These are phyloP conservation scores for Asterionellopsis glacialis DNA, from an alignment of 108 stramenopile species.

Conservation along the genomic window DNA sequence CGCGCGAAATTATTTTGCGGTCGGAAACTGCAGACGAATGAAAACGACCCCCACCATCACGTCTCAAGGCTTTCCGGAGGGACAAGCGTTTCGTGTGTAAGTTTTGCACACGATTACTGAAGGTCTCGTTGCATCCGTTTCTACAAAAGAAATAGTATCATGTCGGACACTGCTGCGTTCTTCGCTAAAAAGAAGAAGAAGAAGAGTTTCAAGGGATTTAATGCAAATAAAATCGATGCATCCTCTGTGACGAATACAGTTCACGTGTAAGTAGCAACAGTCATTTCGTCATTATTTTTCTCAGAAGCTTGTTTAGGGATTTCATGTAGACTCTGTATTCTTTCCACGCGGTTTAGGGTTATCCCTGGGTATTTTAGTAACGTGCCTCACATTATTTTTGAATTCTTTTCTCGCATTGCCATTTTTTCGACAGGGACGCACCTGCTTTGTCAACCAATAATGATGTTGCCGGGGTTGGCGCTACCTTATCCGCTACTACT, in stretches of 20 bases:
- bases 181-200: constrained; percentile 83
- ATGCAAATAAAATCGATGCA: constrained; percentile 86
- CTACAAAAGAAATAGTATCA: no score
- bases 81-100: no score
- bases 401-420: neutral
- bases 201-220: constrained; percentile 83
- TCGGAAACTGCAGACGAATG: no score
- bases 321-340: constrained; percentile 2
- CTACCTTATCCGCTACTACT: constrained; percentile 2
- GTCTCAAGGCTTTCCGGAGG: no score
- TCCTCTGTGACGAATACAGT: constrained; percentile 46
- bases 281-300: neutral
- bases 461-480: constrained; percentile 11
- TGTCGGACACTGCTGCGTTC: constrained; percentile 58
- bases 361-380: constrained; percentile 5
- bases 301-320: neutral
- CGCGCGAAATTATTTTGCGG: no score
- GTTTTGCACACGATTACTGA: no score
- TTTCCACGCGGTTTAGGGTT: neutral
- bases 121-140: no score
- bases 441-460: constrained; percentile 60
- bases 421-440: constrained; percentile 49
- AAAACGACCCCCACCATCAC: no score
- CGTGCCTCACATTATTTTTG: neutral
- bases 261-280: constrained; percentile 50